Percentiles rank a stretch among this genome's conserved stretches.
Conservation (phyloP, 1,139 yeast genomes). For the Taphrina communis region DNA sequence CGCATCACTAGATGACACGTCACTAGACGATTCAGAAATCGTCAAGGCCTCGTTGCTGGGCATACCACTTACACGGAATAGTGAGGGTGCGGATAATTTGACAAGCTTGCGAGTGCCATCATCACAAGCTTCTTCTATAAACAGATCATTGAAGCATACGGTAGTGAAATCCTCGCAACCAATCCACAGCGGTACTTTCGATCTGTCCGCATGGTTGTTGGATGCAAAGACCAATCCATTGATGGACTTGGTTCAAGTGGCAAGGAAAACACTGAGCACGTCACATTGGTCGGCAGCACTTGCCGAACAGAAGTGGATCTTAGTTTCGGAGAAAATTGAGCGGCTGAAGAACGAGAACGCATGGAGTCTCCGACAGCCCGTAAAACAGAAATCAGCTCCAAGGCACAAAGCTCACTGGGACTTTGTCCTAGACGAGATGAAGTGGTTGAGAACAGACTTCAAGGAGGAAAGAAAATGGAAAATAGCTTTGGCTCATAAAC, state of each 20-base stretch:
- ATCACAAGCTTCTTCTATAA: background rate
- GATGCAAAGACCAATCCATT: constrained; percentile 85
- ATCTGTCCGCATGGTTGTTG: constrained; percentile 80
- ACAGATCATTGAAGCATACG: constrained; percentile 22
- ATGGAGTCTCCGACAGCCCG: constrained; percentile 92
- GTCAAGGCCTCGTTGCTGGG: constrained; percentile 24
- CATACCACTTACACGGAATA: constrained; percentile 25
- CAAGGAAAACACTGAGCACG: constrained; percentile 84
- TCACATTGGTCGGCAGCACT: constrained; percentile 83
- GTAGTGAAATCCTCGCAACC: constrained; percentile 17
- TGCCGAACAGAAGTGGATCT: constrained; percentile 91
- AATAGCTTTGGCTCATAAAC: constrained; percentile 40
- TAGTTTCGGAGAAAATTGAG: constrained; percentile 89
- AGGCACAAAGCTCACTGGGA: constrained; percentile 70
- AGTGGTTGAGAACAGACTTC: constrained; percentile 84
- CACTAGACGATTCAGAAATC: constrained; percentile 22
- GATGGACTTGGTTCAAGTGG: constrained; percentile 76
- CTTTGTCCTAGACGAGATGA: constrained; percentile 72
- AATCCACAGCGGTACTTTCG: constrained; percentile 52
- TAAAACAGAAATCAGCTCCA: constrained; percentile 71
- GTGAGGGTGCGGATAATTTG: background rate
- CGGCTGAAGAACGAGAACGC: constrained; percentile 84
- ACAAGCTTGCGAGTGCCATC: background rate
- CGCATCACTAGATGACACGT: constrained; percentile 6
- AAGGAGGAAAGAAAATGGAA: constrained; percentile 60